Evolutionary conservation across 495 filamentous ascomycete species (phyloP).

Genomic region (Friedmanniomyces simplex): DNA sequence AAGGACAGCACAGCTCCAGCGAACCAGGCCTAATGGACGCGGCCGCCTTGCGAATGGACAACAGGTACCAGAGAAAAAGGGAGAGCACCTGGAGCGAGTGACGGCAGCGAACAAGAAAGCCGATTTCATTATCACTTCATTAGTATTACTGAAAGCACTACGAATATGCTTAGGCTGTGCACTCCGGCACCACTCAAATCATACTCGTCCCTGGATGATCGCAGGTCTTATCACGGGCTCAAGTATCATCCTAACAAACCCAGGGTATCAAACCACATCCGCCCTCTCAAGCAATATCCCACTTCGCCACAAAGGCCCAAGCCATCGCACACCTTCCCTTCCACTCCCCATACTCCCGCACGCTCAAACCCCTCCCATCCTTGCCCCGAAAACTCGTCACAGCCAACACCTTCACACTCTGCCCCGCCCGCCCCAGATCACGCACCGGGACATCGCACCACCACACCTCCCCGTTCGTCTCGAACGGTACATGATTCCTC

Average conservation of each 20-base stretch:
- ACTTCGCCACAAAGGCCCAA: slow-evolving; percentile 52
- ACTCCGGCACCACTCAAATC: not conserved
- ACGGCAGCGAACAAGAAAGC: not conserved
- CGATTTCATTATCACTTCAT: not conserved
- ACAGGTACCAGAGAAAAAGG: too few relatives aligned
- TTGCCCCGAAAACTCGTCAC: slow-evolving; percentile 52
- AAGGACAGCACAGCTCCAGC: not conserved
- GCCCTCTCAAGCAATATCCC: slow-evolving; percentile 39
- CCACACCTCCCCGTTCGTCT: slow-evolving; percentile 58
- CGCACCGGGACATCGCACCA: slow-evolving; percentile 59
- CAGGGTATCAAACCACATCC: not conserved
- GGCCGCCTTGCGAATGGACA: too few relatives aligned
- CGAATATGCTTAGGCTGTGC: not conserved
- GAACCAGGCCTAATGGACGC: too few relatives aligned
- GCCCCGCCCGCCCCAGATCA: slow-evolving; percentile 58
- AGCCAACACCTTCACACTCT: slow-evolving; percentile 50
- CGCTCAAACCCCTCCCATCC: slow-evolving; percentile 58
- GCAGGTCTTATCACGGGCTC: not conserved
- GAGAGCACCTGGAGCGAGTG: too few relatives aligned
- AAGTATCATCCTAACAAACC: not conserved
- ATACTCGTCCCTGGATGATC: not conserved
- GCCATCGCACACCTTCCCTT: slow-evolving; percentile 51
- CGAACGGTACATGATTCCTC: slow-evolving; percentile 56
- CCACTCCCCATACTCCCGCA: slow-evolving; percentile 50
- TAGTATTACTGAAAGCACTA: not conserved